Base-by-base conservation (phyloP, 2,329 filamentous ascomycete genomes). In the Rhinocladiella mackenziei region DNA sequence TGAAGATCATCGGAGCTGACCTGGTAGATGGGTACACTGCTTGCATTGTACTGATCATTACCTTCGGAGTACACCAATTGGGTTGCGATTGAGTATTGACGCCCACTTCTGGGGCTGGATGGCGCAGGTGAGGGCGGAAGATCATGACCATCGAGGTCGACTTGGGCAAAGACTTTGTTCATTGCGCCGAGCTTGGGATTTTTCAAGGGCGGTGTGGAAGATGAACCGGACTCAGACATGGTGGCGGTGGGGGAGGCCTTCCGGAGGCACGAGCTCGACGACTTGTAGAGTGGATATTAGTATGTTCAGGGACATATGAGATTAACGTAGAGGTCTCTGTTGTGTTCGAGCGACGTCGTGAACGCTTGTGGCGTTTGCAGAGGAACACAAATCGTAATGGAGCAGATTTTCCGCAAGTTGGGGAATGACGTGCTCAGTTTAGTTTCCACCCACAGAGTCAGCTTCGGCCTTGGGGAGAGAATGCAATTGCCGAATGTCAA, bases 1-100 rank as follows among this genome's bases (percentile, higher is more conserved):
- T 19, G 6, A 22, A 35, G 32, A n/a, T 4, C 11, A n/a, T 22
- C 32, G 5, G n/a, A 20, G n/a, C 58, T 49, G 60, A 80, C 77
- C 71, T 95, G 92, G 68, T 98, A 98, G 62, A 98, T 97, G 41
- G 92, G 92, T 59, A 94, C 84, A 66, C 89, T 97, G 58, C 88
- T 95, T 45, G 92, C 80, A 62, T 94, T 94, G 74, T 97, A 96
- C 72, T 98, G 92, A 67, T 98, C 92, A 68, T 84, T 92, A 64
- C 84, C 82, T 59, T 98, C 92, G 39, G 91, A 97, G 67, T 91
- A 97, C 49, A 98, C 92, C 52, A 98, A 74, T 70, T 98, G 92
- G 3, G 92, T 98, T 45, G 91, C 91, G 50, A 98, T 79, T 33
- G 89, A 89, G 69, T 97, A 98, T 57, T 88, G 86, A 56, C 84